Evolutionary conservation across 2,329 filamentous ascomycete genomes (phyloP).

Genomic region (Lachnellula hyalina): DNA sequence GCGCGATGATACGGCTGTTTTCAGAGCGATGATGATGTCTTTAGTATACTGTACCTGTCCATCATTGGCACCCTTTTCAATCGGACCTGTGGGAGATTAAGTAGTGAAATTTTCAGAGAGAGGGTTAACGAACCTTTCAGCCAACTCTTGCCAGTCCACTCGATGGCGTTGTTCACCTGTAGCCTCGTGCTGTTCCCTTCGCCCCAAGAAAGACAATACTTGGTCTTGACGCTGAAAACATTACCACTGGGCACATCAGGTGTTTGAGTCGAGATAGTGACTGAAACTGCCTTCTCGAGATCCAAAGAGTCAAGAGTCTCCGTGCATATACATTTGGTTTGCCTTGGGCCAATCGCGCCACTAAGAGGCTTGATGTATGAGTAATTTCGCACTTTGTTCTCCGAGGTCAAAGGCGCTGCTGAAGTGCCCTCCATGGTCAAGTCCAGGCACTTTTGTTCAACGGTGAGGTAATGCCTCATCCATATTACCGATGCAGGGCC

Average conservation of each 20-base stretch:
- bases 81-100: slow-evolving; percentile 58
- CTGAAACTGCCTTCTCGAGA: slow-evolving; percentile 76
- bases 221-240: slow-evolving; percentile 86
- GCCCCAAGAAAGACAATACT: slow-evolving; percentile 91
- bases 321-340: slow-evolving; percentile 89
- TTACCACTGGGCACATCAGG: slow-evolving; percentile 94
- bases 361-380: slow-evolving; percentile 89
- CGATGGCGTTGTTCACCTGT: slow-evolving; percentile 82
- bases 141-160: slow-evolving; percentile 99
- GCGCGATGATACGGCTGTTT: slow-evolving; percentile 64
- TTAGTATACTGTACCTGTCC: slow-evolving; percentile 81
- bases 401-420: slow-evolving; percentile 59
- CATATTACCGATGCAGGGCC: slow-evolving; percentile 73
- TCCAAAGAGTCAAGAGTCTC: slow-evolving; percentile 82
- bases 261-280: slow-evolving; percentile 80
- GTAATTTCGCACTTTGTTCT: slow-evolving; percentile 69
- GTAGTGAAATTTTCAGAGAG: not conserved
- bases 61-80: slow-evolving; percentile 91
- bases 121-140: slow-evolving; percentile 66
- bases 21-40: slow-evolving; percentile 70
- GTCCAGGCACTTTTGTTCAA: slow-evolving; percentile 86
- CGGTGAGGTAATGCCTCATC: slow-evolving; percentile 80
- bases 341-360: slow-evolving; percentile 79
- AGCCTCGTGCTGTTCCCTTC: slow-evolving; percentile 80
- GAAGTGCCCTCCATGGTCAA: slow-evolving; percentile 78